Percentiles rank a stretch among this genome's conserved stretches.
Conservation (phyloP, 2,329 filamentous ascomycete genomes). For the Ophiostoma angusticollis region DNA sequence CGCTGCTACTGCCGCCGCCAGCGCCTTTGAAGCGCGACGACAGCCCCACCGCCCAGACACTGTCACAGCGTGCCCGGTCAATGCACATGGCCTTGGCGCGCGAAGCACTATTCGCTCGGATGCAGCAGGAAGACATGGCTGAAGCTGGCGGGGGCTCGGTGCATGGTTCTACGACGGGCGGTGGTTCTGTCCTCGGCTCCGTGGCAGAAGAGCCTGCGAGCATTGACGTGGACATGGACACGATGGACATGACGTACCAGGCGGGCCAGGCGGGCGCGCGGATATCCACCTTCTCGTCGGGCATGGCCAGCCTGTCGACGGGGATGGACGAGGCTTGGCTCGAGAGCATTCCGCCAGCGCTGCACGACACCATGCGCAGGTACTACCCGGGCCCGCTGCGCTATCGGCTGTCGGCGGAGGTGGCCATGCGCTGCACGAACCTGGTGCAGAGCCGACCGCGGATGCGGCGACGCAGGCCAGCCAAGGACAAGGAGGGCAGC, state of each 20-base stretch:
- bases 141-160: not conserved
- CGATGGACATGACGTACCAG: not conserved
- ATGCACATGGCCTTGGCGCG: conserved; percentile 3
- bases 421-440: conserved; percentile 21
- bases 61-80: not conserved
- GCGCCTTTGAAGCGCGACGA: not conserved
- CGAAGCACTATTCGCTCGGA: not conserved
- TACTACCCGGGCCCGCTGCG: conserved; percentile 15
- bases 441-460: conserved; percentile 22
- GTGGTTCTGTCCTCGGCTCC: not conserved
- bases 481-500: not conserved
- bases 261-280: too few relatives aligned
- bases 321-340: conserved; percentile 10
- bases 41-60: not conserved
- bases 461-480: conserved; percentile 20
- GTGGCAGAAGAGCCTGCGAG: not conserved
- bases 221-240: conserved; percentile 1
- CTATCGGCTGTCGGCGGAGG: conserved; percentile 20
- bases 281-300: too few relatives aligned
- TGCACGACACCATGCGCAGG: conserved; percentile 16
- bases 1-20: not conserved
- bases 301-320: conserved; percentile 6
- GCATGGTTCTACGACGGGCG: not conserved
- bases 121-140: too few relatives aligned
- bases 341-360: conserved; percentile 15